phyloP scores from a whole-genome alignment of 768 basidiomycete species.

The Termitomyces sp. region DNA sequence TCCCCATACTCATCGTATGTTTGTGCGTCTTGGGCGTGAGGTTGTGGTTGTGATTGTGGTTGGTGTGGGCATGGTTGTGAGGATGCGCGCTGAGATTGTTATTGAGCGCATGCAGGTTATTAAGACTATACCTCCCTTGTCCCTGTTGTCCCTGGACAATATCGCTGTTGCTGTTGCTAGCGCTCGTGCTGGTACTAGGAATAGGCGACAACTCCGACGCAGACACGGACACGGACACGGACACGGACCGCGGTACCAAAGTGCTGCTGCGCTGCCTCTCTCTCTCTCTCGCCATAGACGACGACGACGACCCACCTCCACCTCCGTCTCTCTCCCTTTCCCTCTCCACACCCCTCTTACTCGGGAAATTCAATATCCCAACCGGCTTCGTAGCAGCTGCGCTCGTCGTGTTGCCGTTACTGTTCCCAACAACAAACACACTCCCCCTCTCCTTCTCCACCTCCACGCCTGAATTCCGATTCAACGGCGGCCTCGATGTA shows the following conservation, averaged over 20 bases:
- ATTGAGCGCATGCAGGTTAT: not conserved
- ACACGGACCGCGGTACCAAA: constrained; percentile 28
- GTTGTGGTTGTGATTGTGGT: constrained; percentile 3
- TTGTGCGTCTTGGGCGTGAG: too few relatives aligned
- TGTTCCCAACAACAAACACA: too few relatives aligned
- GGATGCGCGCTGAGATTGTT: constrained; percentile 2
- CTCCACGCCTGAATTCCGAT: constrained; percentile 2
- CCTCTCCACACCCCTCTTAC: not conserved
- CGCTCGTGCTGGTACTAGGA: not conserved
- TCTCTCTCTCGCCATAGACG: constrained; percentile 8
- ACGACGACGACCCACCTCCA: not conserved
- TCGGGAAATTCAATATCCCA: constrained; percentile 7
- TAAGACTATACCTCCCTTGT: too few relatives aligned
- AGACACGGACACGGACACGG: constrained; percentile 7
- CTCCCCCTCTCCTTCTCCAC: not conserved
- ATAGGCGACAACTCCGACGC: constrained; percentile 4
- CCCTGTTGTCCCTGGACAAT: too few relatives aligned
- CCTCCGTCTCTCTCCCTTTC: too few relatives aligned
- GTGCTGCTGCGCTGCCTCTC: constrained; percentile 37
- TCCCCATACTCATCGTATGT: not conserved
- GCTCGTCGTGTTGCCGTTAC: not conserved
- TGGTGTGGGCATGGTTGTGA: not conserved
- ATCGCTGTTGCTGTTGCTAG: not conserved
- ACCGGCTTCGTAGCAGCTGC: not conserved
- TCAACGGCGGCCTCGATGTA: constrained; percentile 48